Conservation (phyloP, 1,284 basidiomycete genomes). For the Omphalotus olearius region DNA sequence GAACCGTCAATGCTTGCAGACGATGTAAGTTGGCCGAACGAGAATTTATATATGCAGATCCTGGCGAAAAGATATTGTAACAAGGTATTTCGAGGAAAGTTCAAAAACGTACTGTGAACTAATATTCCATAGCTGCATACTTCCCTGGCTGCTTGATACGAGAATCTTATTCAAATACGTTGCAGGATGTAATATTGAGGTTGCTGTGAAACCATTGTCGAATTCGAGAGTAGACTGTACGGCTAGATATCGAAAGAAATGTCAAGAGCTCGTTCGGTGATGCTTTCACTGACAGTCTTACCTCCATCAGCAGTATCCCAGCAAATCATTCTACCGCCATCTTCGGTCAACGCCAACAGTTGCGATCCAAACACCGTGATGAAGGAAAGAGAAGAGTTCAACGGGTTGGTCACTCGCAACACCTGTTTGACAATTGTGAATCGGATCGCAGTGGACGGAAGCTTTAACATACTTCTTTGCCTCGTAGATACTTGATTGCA, state of each 20-base stretch:
- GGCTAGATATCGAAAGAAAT: constrained; percentile 30
- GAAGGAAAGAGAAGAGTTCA: constrained; percentile 53
- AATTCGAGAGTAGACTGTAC: constrained; percentile 69
- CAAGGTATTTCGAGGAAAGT: not conserved
- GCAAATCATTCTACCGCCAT: constrained; percentile 75
- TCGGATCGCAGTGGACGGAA: constrained; percentile 11
- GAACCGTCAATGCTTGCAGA: constrained; percentile 22
- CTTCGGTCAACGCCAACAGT: constrained; percentile 75
- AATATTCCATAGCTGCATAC: constrained; percentile 93
- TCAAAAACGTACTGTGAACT: constrained; percentile 65
- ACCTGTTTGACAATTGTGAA: constrained; percentile 35
- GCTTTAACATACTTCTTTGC: constrained; percentile 68
- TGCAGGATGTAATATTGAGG: constrained; percentile 84
- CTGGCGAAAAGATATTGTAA: constrained; percentile 29
- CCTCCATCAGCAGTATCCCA: constrained; percentile 73
- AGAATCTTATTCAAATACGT: constrained; percentile 98
- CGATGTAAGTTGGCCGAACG: constrained; percentile 45
- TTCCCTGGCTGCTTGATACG: constrained; percentile 79
- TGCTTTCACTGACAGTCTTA: constrained; percentile 26
- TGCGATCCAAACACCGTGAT: constrained; percentile 80
- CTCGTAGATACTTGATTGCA: constrained; percentile 79
- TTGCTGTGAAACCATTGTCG: constrained; percentile 79
- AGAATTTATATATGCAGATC: constrained; percentile 64
- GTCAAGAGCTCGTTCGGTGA: not conserved
- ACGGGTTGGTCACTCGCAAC: constrained; percentile 54